Percentiles rank a stretch among this genome's conserved stretches.
Conservation (phyloP, 345 rosid genomes). For the Arabidopsis arenosa region DNA sequence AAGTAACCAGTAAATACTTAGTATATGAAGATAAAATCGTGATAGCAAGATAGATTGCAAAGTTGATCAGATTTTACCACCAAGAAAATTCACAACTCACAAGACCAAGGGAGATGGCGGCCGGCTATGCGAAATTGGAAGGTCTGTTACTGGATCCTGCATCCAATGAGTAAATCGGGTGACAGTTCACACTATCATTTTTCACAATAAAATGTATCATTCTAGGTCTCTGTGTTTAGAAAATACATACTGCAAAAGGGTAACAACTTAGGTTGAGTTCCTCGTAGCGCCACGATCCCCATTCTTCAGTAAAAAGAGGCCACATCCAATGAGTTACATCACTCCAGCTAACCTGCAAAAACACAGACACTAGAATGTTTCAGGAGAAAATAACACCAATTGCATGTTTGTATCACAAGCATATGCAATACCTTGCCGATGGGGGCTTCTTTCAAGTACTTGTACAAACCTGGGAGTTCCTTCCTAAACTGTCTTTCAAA, state of each 20-base stretch:
- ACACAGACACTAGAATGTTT: background rate
- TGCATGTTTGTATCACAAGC: slow-evolving; percentile 17
- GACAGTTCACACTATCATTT: background rate
- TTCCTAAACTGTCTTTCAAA: slow-evolving; percentile 69
- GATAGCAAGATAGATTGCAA: slow-evolving; percentile 11
- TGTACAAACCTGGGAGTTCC: slow-evolving; percentile 64
- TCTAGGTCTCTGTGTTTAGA: background rate
- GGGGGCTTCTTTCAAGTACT: slow-evolving; percentile 76
- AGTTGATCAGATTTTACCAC: slow-evolving; percentile 9
- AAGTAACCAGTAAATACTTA: background rate
- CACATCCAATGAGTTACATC: slow-evolving; percentile 97
- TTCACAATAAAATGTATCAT: background rate
- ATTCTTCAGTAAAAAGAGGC: slow-evolving; percentile 83
- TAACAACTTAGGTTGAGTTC: slow-evolving; percentile 73
- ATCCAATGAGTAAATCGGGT: slow-evolving; percentile 32
- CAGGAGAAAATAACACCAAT: background rate
- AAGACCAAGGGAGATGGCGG: slow-evolving; percentile 67
- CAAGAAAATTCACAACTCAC: slow-evolving; percentile 56
- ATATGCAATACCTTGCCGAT: slow-evolving; percentile 57
- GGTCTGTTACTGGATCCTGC: slow-evolving; percentile 92
- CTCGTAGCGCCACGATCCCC: slow-evolving; percentile 84
- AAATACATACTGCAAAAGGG: slow-evolving; percentile 72
- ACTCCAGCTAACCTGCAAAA: slow-evolving; percentile 75
- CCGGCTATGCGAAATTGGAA: slow-evolving; percentile 73
- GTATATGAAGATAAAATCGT: slow-evolving; percentile 13